A percentile compares a stretch with the other conserved stretches of the same genome.
These are phyloP conservation scores for Chloranthus sessilifolius DNA, from an alignment of 164 flowering plant genomes.

Conservation along the genomic window DNA sequence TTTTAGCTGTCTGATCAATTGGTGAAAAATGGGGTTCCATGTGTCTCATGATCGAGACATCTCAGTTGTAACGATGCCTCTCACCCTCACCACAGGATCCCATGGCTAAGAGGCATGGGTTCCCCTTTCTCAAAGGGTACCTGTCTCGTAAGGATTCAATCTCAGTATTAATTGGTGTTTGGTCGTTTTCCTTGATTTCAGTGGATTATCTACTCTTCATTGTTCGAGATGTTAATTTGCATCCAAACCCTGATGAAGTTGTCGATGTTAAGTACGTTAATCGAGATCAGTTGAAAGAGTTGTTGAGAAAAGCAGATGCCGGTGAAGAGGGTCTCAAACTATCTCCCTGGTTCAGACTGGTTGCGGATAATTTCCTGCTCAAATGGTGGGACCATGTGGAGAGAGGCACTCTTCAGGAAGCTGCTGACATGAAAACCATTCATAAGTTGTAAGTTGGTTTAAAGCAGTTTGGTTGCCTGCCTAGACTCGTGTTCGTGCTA, in stretches of 20 bases:
- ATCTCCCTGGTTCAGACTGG: constrained; percentile 94
- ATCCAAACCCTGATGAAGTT: constrained; percentile 92
- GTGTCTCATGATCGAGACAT: no score
- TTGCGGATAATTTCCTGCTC: constrained; percentile 84
- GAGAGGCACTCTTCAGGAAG: constrained; percentile 62
- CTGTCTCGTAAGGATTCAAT: no score
- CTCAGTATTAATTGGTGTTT: no score
- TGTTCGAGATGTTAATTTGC: constrained; percentile 62
- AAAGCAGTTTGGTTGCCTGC: no score
- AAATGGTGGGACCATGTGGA: constrained; percentile 97
- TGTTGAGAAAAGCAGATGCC: constrained; percentile 82
- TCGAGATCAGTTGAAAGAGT: constrained; percentile 72
- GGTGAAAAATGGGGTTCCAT: no score
- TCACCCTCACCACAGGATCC: no score
- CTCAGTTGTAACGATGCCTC: no score
- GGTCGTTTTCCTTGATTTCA: constrained; percentile 30
- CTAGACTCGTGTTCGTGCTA: no score
- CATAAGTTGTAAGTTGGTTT: no score
- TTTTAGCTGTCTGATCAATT: no score
- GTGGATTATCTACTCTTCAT: constrained; percentile 96
- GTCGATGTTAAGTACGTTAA: constrained; percentile 72
- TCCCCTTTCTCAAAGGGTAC: no score
- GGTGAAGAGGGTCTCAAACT: constrained; percentile 86
- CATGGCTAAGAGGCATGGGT: no score
- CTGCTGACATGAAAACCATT: constrained; percentile 80